Evolutionary conservation across 2,329 filamentous ascomycete genomes (phyloP).

Genomic region (Alternaria postmessia): DNA sequence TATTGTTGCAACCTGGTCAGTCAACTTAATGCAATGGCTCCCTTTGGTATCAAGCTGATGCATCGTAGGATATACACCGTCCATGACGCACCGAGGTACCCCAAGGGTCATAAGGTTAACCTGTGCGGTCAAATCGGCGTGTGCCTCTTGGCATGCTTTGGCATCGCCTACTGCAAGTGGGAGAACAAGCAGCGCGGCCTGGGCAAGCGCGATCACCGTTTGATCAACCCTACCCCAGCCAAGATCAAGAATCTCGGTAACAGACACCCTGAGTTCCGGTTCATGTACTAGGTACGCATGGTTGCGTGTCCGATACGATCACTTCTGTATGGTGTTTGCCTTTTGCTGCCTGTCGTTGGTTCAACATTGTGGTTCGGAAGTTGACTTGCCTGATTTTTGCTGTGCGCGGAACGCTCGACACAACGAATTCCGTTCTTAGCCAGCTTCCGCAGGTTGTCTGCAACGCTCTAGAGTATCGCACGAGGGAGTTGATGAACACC

Average conservation of each 20-base stretch:
- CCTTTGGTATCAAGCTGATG: slow-evolving; percentile 60
- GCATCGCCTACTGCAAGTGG: slow-evolving; percentile 62
- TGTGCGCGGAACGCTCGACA: too few species aligned
- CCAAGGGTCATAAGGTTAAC: slow-evolving; percentile 74
- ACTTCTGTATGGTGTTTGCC: too few species aligned
- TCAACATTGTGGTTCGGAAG: too few species aligned
- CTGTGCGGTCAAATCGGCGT: slow-evolving; percentile 59
- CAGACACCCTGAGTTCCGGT: slow-evolving; percentile 64
- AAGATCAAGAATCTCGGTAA: slow-evolving; percentile 61
- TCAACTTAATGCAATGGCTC: background rate
- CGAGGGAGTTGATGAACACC: too few species aligned
- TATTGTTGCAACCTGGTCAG: slow-evolving; percentile 62
- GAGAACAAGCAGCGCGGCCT: slow-evolving; percentile 61
- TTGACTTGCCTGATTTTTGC: too few species aligned
- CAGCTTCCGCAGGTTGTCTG: too few species aligned
- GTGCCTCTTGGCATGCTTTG: slow-evolving; percentile 56
- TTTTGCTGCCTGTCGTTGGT: too few species aligned
- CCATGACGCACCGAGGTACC: slow-evolving; percentile 70
- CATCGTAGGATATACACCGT: slow-evolving; percentile 61
- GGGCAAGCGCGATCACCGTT: slow-evolving; percentile 59
- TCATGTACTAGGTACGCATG: slow-evolving; percentile 55
- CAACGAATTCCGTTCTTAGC: too few species aligned
- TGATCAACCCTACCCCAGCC: slow-evolving; percentile 59
- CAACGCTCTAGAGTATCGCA: too few species aligned
- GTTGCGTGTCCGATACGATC: too few species aligned